Base-by-base conservation (phyloP, 371 early-diverging fungal genomes). In the Apophysomyces sp. region DNA sequence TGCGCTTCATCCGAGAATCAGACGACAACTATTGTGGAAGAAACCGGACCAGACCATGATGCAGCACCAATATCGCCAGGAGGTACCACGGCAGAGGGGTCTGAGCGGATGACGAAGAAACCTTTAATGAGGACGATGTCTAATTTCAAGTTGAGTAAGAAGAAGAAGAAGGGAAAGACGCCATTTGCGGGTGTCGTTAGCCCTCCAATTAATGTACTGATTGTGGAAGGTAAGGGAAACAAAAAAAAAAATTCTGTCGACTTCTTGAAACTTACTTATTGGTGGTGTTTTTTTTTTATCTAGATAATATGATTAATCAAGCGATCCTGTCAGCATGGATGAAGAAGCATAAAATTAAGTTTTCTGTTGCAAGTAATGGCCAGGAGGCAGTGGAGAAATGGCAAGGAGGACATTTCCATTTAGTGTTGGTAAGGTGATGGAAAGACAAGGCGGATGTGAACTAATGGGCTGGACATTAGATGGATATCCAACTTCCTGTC, bases 401-500 rank as follows among this genome's bases (percentile, higher is more conserved):
- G 87, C 76, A 81, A 56, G 66, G 72, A 24, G 89, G 87, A 5
- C 84, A 84, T 12, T 93, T 89, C 65, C 93, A 93, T 68, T 67
- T 93, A 40, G 86, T 93, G 16, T 62, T 92, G 77, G 90, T 89
- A 82, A 76, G 81, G 69, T 49, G 21, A 26, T 21, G 37, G 18
- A 27, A 29, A 53, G 26, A 13, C 29, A 54, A 53, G 26, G 55
- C 5, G 34, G 18, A 32, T 9, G 11, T n/a, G 21, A 44, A 9
- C 21, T 9, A 21, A 2, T n/a, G 49, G 21, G 11, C 49, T 44
- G 26, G 21, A n/a, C 21, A 8, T 11, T 71, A 88, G 83, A 91
- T 92, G 91, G 94, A 94, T 72, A 87, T 94, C 64, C 88, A 91
- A 70, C 79, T 94, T 63, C 92, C 92, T 5, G 86, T 89, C 1